These are phyloP conservation scores for Bretziella fagacearum DNA, from an alignment of 2,329 filamentous ascomycete species.

Conservation along the genomic window DNA sequence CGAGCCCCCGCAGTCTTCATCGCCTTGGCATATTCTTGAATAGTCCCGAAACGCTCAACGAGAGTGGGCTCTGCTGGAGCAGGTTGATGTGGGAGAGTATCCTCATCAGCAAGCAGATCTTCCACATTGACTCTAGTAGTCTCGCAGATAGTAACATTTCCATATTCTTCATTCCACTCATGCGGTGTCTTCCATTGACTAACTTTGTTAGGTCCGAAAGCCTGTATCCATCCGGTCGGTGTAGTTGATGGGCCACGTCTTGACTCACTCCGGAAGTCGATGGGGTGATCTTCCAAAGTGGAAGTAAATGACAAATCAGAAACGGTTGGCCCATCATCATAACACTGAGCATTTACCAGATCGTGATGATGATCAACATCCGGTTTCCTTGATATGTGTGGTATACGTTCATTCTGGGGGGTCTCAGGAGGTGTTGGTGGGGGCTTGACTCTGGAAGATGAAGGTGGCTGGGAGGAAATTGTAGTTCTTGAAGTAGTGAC, in stretches of 20 bases:
- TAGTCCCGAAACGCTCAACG: slow-evolving; percentile 18
- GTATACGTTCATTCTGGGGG: slow-evolving; percentile 3
- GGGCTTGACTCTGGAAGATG: not conserved
- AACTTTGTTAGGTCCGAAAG: slow-evolving; percentile 11
- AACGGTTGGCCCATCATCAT: not conserved
- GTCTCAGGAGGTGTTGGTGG: slow-evolving; percentile 12
- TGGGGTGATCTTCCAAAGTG: slow-evolving; percentile 6
- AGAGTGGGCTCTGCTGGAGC: slow-evolving; percentile 19
- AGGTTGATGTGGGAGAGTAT: slow-evolving; percentile 10
- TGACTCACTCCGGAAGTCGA: slow-evolving; percentile 5
- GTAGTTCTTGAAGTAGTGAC: slow-evolving; percentile 1
- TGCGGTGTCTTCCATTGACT: slow-evolving; percentile 20
- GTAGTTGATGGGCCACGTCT: not conserved
- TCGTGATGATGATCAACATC: not conserved
- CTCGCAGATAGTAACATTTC: not conserved
- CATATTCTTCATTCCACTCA: slow-evolving; percentile 23
- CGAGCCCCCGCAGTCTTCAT: slow-evolving; percentile 37
- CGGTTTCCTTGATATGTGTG: not conserved
- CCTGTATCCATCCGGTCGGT: slow-evolving; percentile 7
- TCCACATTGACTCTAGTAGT: slow-evolving; percentile 7
- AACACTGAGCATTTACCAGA: not conserved
- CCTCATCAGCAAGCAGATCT: slow-evolving; percentile 9
- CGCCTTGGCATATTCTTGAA: slow-evolving; percentile 36
- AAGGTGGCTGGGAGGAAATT: not conserved
- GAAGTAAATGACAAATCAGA: not conserved